A percentile compares a stretch with the other conserved stretches of the same genome.
Conservation (phyloP, 2,329 filamentous ascomycete genomes). For the Epichloe coenophiala region DNA sequence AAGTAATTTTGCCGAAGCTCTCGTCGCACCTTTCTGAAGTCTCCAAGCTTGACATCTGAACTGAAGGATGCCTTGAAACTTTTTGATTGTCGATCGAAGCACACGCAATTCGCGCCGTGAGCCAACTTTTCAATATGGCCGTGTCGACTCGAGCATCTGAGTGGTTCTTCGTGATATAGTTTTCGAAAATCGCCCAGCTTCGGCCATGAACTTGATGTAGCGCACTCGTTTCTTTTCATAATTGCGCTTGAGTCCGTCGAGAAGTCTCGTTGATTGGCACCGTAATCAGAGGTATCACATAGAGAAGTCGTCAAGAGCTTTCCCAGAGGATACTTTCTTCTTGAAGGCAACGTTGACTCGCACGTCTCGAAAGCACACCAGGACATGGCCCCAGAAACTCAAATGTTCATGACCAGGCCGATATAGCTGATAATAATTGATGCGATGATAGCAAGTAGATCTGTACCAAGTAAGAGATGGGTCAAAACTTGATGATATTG, state of each 20-base stretch:
- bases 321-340: background rate
- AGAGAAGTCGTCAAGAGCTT: background rate
- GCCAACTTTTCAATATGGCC: background rate
- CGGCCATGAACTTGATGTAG: background rate
- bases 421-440: background rate
- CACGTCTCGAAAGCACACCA: background rate
- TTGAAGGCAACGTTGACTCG: background rate
- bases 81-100: too few species aligned
- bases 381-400: background rate
- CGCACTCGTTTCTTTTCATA: background rate
- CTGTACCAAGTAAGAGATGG: background rate
- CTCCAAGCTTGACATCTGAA: background rate
- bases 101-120: background rate
- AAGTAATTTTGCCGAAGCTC: background rate
- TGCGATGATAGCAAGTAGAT: background rate
- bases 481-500: background rate
- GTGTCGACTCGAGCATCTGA: background rate
- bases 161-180: background rate
- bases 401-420: background rate
- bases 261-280: background rate
- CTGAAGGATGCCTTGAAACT: background rate
- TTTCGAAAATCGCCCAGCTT: constrained; percentile 6
- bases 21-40: constrained; percentile 1
- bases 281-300: background rate
- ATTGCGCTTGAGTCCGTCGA: background rate